These are phyloP conservation scores for Globisporangium heterothallicum DNA, from an alignment of 352 stramenopile species.

Conservation along the genomic window DNA sequence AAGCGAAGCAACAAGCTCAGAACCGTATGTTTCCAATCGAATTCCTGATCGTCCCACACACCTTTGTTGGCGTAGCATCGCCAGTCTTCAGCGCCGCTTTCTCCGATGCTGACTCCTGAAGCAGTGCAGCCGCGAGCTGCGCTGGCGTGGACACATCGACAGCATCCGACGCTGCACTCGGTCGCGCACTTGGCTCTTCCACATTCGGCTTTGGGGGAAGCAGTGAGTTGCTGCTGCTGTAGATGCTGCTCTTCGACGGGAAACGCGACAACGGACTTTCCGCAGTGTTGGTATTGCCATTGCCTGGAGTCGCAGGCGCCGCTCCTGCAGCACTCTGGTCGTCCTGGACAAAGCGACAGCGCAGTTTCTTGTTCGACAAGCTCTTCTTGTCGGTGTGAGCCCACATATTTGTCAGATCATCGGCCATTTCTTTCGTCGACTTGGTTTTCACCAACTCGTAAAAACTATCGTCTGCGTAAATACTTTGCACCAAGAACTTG, in stretches of 20 bases:
- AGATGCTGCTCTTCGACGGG: conserved; percentile 19
- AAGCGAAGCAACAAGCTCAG: not conserved
- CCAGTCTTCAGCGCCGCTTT: conserved; percentile 7
- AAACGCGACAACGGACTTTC: conserved; percentile 12
- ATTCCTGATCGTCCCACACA: conserved; percentile 2
- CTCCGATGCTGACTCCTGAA: conserved; percentile 30
- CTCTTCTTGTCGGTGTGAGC: conserved; percentile 69
- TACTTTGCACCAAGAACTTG: conserved; percentile 88
- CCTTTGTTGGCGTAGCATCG: conserved; percentile 5
- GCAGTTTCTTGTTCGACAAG: conserved; percentile 86
- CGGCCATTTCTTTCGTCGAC: conserved; percentile 81
- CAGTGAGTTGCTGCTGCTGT: conserved; percentile 23
- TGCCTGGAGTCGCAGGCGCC: conserved; percentile 1
- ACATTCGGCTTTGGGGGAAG: conserved; percentile 8
- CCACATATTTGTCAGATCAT: conserved; percentile 87
- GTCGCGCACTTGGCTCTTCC: conserved; percentile 32
- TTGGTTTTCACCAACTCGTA: conserved; percentile 86
- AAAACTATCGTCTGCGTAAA: conserved; percentile 80
- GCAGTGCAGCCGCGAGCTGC: conserved; percentile 54
- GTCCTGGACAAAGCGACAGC: conserved; percentile 77
- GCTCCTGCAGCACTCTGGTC: conserved; percentile 8
- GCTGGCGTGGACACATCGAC: conserved; percentile 32
- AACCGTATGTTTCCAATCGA: not conserved
- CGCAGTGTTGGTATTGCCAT: not conserved
- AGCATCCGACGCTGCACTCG: conserved; percentile 30